phyloP scores from a whole-genome alignment of 129 eudicot genomes.

The Flaveria robusta region DNA sequence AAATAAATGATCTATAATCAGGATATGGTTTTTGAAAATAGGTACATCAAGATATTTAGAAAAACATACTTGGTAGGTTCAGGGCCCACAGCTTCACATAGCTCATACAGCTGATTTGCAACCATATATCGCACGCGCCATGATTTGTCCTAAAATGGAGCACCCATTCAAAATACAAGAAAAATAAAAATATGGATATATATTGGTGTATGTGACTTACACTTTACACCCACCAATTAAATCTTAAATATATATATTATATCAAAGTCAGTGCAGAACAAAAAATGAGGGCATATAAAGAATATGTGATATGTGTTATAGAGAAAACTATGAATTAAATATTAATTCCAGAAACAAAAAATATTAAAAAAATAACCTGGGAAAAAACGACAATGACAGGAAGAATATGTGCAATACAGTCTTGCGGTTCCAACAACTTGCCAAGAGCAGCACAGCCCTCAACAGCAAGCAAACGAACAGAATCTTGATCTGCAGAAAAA shows the following conservation, averaged over 20 bases:
- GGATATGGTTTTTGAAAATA: not conserved
- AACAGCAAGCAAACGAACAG: conserved; percentile 98
- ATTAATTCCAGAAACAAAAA: not conserved
- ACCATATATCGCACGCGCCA: conserved; percentile 95
- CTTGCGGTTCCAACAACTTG: conserved; percentile 93
- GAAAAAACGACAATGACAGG: conserved; percentile 96
- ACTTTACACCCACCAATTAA: not conserved
- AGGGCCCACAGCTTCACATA: conserved; percentile 84
- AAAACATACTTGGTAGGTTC: conserved; percentile 65
- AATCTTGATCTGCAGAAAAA: conserved; percentile 79
- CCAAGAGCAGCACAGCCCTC: conserved; percentile 99
- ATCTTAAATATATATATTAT: not conserved
- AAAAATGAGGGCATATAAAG: not conserved
- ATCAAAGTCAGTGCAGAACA: not conserved
- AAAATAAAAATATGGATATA: not conserved
- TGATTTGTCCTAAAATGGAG: conserved; percentile 63
- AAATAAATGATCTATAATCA: not conserved
- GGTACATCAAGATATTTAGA: conserved; percentile 2
- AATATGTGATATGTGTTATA: not conserved
- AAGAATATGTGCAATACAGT: conserved; percentile 94
- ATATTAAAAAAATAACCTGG: conserved; percentile 56
- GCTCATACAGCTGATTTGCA: conserved; percentile 79
- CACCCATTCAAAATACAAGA: conserved; percentile 15
- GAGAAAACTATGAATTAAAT: not conserved
- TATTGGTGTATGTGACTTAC: not conserved